Evolutionary conservation across 2,329 filamentous ascomycete genomes (phyloP).

Genomic region (Grosmannia huntii): DNA sequence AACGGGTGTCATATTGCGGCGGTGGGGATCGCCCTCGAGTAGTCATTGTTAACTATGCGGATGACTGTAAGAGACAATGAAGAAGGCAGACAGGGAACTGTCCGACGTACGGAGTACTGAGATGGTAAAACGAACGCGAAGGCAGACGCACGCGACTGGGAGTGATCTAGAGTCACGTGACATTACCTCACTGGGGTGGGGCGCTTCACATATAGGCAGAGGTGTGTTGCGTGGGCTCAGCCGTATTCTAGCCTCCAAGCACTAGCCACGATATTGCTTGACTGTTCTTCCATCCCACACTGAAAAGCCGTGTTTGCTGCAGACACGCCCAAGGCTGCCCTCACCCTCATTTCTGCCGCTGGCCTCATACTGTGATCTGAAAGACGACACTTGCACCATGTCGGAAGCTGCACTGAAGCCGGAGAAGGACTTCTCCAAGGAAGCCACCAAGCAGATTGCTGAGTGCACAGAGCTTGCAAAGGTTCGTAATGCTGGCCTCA

Average conservation of each 20-base stretch:
- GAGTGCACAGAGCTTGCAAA: slow-evolving; percentile 84
- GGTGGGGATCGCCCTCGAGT: slow-evolving; percentile 1
- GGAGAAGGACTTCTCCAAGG: slow-evolving; percentile 98
- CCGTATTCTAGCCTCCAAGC: background rate
- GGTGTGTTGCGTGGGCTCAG: slow-evolving; percentile 9
- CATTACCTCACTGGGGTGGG: background rate
- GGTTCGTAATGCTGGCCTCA: slow-evolving; percentile 32
- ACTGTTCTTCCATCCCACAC: background rate
- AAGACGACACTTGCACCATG: slow-evolving; percentile 38
- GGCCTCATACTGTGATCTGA: background rate
- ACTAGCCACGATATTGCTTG: background rate
- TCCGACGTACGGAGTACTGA: background rate
- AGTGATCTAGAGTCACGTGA: slow-evolving; percentile 1
- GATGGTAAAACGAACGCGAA: background rate
- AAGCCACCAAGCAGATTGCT: slow-evolving; percentile 81
- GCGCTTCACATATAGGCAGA: slow-evolving; percentile 1
- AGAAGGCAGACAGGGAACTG: background rate
- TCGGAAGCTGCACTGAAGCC: slow-evolving; percentile 76
- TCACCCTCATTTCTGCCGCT: background rate
- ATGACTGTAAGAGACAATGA: background rate
- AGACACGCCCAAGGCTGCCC: background rate
- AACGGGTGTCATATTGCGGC: background rate
- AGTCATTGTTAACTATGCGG: background rate
- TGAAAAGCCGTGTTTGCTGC: background rate
- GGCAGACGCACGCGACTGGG: background rate